Conservation (phyloP, 805 yeast species). For the Candida patagonica region DNA sequence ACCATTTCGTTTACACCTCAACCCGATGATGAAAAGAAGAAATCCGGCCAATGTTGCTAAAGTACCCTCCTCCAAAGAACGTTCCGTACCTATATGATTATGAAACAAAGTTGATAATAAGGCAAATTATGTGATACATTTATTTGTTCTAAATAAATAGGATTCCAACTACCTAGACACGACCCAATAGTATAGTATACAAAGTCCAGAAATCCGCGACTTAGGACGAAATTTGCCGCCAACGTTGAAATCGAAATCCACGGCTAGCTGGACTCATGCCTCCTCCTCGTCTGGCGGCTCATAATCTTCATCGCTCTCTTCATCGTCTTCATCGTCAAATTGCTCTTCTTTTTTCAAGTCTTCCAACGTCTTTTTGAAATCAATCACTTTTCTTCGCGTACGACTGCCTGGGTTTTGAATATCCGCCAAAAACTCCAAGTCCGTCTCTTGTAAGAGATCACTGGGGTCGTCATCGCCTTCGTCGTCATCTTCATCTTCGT, state of each 20-base stretch:
- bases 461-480: constrained; percentile 37
- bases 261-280: too few relatives aligned
- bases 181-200: too few relatives aligned
- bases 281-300: constrained; percentile 23
- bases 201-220: too few relatives aligned
- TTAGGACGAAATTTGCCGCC: too few relatives aligned
- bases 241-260: too few relatives aligned
- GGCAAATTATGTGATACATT: too few relatives aligned
- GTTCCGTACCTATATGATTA: too few relatives aligned
- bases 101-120: too few relatives aligned
- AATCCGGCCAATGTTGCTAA: constrained; percentile 19
- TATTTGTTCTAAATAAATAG: too few relatives aligned
- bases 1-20: constrained; percentile 90
- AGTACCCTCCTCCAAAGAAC: too few relatives aligned
- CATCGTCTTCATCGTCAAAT: constrained; percentile 40
- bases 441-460: constrained; percentile 40
- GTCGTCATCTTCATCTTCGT: constrained; percentile 31
- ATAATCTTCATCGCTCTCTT: constrained; percentile 37
- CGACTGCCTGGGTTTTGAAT: constrained; percentile 75
- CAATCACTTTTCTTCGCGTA: constrained; percentile 83
- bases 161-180: too few relatives aligned
- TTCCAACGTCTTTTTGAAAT: constrained; percentile 72
- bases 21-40: constrained; percentile 63
- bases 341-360: constrained; percentile 41
- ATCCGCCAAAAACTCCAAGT: constrained; percentile 28